Evolutionary conservation across 2,329 filamentous ascomycete genomes (phyloP).

Genomic region (Orbilia blumenaviensis): DNA sequence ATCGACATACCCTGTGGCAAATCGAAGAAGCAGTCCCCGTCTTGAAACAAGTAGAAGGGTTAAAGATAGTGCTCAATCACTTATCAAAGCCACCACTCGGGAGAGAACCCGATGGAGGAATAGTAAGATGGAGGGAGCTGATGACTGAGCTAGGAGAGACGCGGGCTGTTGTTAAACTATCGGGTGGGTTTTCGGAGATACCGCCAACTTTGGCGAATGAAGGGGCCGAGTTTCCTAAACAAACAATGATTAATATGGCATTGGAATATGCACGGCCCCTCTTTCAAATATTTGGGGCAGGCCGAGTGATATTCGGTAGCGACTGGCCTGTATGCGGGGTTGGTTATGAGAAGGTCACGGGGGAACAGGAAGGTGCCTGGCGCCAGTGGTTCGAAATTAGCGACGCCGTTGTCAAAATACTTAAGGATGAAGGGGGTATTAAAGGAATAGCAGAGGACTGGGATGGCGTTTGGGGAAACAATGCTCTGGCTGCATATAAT

Average conservation of each 20-base stretch:
- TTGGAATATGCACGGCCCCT: constrained; percentile 65
- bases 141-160: constrained; percentile 3
- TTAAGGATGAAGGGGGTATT: constrained; percentile 23
- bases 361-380: constrained; percentile 35
- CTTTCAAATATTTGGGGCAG: constrained; percentile 75
- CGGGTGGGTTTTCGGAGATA: constrained; percentile 84
- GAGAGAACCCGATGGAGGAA: constrained; percentile 54
- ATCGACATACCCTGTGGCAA: constrained; percentile 77
- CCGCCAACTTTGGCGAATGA: constrained; percentile 61
- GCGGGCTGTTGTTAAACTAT: constrained; percentile 82
- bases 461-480: constrained; percentile 43
- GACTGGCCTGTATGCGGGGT: constrained; percentile 94
- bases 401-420: background rate
- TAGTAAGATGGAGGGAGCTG: constrained; percentile 53
- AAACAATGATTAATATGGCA: constrained; percentile 22
- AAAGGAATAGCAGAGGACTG: constrained; percentile 4
- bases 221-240: background rate
- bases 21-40: constrained; percentile 76
- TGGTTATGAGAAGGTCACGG: constrained; percentile 60
- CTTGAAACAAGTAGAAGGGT: constrained; percentile 70
- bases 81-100: constrained; percentile 56
- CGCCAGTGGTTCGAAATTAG: constrained; percentile 26
- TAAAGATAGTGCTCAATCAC: constrained; percentile 76
- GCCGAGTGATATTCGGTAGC: constrained; percentile 85
- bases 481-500: constrained; percentile 19